Conservation (phyloP, 2,329 filamentous ascomycete species). For the Hymenoscyphus albidus region DNA sequence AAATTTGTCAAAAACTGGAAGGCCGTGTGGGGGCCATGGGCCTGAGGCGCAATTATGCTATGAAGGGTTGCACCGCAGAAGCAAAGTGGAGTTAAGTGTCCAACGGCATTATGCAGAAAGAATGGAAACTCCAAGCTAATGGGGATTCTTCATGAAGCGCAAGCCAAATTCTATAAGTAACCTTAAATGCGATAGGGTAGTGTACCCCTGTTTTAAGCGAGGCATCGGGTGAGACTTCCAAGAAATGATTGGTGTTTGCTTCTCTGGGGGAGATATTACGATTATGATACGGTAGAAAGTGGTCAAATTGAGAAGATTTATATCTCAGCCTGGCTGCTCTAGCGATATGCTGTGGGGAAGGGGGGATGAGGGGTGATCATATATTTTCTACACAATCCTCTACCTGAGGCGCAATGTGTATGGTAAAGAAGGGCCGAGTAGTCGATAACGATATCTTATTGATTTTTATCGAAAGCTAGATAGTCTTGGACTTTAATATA, state of each 20-base stretch:
- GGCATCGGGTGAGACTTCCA: neutral
- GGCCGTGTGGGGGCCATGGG: neutral
- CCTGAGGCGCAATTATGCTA: neutral
- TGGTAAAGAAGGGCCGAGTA: too few relatives aligned
- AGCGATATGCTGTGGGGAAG: too few relatives aligned
- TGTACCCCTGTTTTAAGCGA: neutral
- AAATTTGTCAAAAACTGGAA: neutral
- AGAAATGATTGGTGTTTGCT: too few relatives aligned
- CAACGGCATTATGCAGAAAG: neutral
- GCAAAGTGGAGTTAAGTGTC: neutral
- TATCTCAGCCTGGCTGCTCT: too few relatives aligned
- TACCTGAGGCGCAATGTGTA: too few relatives aligned
- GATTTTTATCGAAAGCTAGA: too few relatives aligned
- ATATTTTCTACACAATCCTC: too few relatives aligned
- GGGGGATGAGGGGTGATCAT: too few relatives aligned
- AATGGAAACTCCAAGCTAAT: neutral
- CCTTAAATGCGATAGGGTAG: neutral
- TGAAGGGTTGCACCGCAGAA: neutral
- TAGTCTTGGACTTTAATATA: too few relatives aligned
- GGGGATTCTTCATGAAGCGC: neutral
- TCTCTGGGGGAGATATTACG: neutral
- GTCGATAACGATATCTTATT: too few relatives aligned
- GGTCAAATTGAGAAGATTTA: neutral
- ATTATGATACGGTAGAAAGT: neutral
- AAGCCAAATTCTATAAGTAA: neutral